Percentiles rank a stretch among this genome's conserved stretches.
These are phyloP conservation scores for Chimonanthus salicifolius DNA, from an alignment of 164 flowering plant genomes.

Conservation along the genomic window DNA sequence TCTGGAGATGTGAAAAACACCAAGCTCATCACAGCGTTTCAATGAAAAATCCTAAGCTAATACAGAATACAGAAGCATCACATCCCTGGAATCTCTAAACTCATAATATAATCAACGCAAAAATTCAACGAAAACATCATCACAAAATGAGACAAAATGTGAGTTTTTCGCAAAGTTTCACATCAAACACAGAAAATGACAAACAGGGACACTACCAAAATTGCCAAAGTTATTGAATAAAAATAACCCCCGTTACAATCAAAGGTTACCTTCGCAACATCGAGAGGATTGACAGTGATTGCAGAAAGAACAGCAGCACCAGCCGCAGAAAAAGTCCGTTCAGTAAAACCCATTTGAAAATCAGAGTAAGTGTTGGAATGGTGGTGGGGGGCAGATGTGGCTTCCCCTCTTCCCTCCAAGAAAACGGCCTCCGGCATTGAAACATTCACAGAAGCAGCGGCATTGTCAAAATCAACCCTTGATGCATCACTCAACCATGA, in stretches of 20 bases:
- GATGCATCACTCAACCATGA: slow-evolving; percentile 34
- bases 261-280: slow-evolving; percentile 72
- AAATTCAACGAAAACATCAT: background rate
- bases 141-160: background rate
- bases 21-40: background rate
- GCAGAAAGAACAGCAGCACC: slow-evolving; percentile 95
- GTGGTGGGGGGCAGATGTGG: background rate
- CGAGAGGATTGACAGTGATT: slow-evolving; percentile 89
- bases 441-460: background rate
- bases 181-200: background rate
- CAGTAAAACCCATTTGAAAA: slow-evolving; percentile 49
- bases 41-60: background rate
- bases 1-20: slow-evolving; percentile 34
- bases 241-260: background rate
- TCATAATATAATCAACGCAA: background rate
- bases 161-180: background rate
- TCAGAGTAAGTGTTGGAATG: slow-evolving; percentile 23
- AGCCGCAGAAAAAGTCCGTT: slow-evolving; percentile 79
- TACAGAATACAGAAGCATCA: background rate
- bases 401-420: slow-evolving; percentile 4
- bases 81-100: background rate
- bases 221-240: background rate
- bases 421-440: slow-evolving; percentile 5
- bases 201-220: background rate
- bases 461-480: slow-evolving; percentile 19